Evolutionary conservation across 208 protist genomes (phyloP), one percentile per base, ranked within the genome.

Genomic region (Trypanosomatidae sp.): DNA sequence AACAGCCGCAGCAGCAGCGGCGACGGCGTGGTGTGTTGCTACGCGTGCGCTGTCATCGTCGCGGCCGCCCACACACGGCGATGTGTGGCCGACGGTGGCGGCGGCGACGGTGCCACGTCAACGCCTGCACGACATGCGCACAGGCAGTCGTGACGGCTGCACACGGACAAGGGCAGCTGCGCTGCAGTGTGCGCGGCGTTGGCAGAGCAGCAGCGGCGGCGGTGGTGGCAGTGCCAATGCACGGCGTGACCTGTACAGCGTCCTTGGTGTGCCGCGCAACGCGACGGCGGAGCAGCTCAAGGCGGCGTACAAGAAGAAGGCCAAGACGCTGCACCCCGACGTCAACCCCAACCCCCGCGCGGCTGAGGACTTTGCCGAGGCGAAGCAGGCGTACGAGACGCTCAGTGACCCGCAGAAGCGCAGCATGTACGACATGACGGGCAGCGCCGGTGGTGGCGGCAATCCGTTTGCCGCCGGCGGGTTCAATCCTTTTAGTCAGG

Each of bases 381-480:
- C 84, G n/a, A 94, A 90, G 53, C 66, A 94, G 56, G 85, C 85
- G 13, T 94, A 89, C 63, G 78, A 89, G 53, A 82, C 75, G n/a
- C 66, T 94, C 8, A 76, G 68, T 5, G 85, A 94, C 41, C 63
- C 77, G 41, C 80, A 94, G 56, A 94, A 91, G 66, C 74, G 85
- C 23, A 86, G 76, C 57, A 84, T 89, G 72, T 94, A 89, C 48
- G 85, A 94, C 58, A 87, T 87, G 78, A 93, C 85, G 1, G 85
- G 85, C 22, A 87, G 81, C 53, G 68, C 77, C 1, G 44, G 65
- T 18, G 67, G 64, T 20, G 52, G 48, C 2, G 68, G 63, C 23
- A 73, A 73, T 33, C 61, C 61, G 6, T 61, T 62, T 30, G 61
- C 35, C 16, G 61, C 45, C 3, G 53, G 44, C 11, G 69, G 69